These are phyloP conservation scores for Hymenochaete sp. DNA, from an alignment of 1,284 basidiomycete genomes.

Conservation along the genomic window DNA sequence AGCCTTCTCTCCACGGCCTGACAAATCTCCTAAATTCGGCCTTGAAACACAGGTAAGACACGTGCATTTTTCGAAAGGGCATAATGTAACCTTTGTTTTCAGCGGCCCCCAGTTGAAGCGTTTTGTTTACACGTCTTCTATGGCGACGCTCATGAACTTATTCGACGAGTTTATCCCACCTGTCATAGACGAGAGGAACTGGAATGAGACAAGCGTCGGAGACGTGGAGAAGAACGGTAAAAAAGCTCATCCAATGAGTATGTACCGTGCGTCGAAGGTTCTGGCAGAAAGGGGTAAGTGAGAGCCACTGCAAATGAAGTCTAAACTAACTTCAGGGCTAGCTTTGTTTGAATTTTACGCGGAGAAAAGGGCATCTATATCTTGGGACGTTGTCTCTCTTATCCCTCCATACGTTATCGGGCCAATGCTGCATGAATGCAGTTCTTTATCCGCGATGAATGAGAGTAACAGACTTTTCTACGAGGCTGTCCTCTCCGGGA, in stretches of 20 bases:
- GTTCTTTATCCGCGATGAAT: conserved; percentile 11
- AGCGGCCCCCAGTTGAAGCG: conserved; percentile 10
- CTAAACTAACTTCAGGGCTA: not conserved
- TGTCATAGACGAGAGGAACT: conserved; percentile 9
- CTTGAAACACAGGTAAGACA: conserved; percentile 13
- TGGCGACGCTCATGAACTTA: not conserved
- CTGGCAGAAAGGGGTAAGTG: conserved; percentile 7
- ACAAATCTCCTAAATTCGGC: conserved; percentile 14
- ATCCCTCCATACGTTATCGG: conserved; percentile 17
- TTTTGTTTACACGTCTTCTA: conserved; percentile 6
- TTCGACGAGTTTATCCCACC: not conserved
- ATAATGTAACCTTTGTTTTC: too few species aligned
- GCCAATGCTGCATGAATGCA: conserved; percentile 13
- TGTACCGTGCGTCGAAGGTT: conserved; percentile 5
- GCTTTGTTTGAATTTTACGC: conserved; percentile 3
- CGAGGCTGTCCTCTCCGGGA: conserved; percentile 9
- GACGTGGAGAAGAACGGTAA: conserved; percentile 5
- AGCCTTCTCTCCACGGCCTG: conserved; percentile 16
- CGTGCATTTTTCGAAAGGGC: too few species aligned
- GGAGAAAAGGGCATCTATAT: conserved; percentile 14
- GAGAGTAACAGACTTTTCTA: conserved; percentile 7
- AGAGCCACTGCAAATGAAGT: not conserved
- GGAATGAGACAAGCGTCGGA: conserved; percentile 3
- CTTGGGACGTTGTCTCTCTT: conserved; percentile 18
- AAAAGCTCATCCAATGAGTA: conserved; percentile 1